Evolutionary conservation across 2,329 filamentous ascomycete species (phyloP), one percentile per base, ranked within the genome.

Genomic region (Microcyclosporella mali): DNA sequence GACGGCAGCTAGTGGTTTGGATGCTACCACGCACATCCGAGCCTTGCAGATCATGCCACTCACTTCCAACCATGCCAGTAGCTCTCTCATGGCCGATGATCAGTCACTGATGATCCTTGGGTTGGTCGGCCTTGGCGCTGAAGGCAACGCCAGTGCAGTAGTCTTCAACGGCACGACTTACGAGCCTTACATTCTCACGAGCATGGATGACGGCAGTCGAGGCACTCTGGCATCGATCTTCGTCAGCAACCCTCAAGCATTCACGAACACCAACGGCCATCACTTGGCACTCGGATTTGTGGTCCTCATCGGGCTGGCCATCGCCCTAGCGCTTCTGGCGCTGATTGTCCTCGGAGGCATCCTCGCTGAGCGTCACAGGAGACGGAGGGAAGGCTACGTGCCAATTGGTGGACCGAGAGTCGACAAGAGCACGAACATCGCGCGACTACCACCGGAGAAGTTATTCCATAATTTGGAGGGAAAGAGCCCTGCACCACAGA

Each of bases 51-150:
- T 97, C 45, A 81, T 97, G 54, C 76, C 79, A 3, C 65, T 94
- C 15, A 83, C 77, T 1, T 67, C 81, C 37, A 67, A 78, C 12
- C 92, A 97, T 61, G 77, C 70, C 28, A 66, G 72, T 11, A 80
- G 77, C 2, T 66, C 77, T 29, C 70, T 88, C 6, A 67, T 98
- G 12, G 74, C 80, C 39, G 66, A 75, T 14, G 72, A 80, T 49
- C 80, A 92, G 61, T 75, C 80, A 3, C 77, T 98, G 28, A 76
- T 98, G 66, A 71, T 97, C 37, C 87, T 87, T n/a, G 92, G 92
- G 30, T 78, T 84, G 40, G 78, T 98, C 53, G 75, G 80, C 51
- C 73, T 97, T 14, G 79, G 84, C 0, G 70, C 70, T 37, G 88
- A 88, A 60, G 89, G 90, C 45, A 82, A 81, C 44, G 87, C 84